Percentiles rank a stretch among this genome's conserved stretches.
Evolutionary conservation across 164 flowering plant genomes (phyloP).

Genomic region (Warburgia ugandensis): DNA sequence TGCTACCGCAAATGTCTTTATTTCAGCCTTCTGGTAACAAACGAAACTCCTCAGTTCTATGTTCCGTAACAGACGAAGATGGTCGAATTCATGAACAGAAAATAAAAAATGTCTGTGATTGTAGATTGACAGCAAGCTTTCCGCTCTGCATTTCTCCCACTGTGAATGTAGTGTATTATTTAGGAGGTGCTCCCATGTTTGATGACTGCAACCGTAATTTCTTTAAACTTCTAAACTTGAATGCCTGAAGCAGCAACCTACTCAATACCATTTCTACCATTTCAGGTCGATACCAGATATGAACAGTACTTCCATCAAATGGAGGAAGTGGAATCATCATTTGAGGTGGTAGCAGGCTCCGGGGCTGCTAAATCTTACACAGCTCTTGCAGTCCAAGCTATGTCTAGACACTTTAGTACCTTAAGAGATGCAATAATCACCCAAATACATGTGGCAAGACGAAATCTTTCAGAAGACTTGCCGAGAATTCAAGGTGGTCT

Average conservation of each 20-base stretch:
- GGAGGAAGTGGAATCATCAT: constrained; percentile 63
- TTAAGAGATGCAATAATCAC: constrained; percentile 57
- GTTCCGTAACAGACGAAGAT: too few relatives aligned
- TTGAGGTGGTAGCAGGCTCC: constrained; percentile 61
- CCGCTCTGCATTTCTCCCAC: not conserved
- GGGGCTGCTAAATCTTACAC: constrained; percentile 75
- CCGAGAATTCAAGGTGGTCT: constrained; percentile 42
- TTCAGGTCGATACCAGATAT: constrained; percentile 70
- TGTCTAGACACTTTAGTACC: constrained; percentile 68
- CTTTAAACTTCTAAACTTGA: not conserved
- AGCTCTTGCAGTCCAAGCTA: constrained; percentile 69
- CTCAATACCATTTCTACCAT: constrained; percentile 3
- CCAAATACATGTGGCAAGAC: constrained; percentile 37
- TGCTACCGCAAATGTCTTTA: not conserved
- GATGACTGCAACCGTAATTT: not conserved
- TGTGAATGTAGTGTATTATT: not conserved
- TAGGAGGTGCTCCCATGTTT: not conserved
- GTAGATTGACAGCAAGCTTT: not conserved
- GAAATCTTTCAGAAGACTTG: constrained; percentile 29
- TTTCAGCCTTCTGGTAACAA: not conserved
- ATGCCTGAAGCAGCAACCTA: not conserved
- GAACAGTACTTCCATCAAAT: constrained; percentile 61
- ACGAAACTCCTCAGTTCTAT: not conserved
- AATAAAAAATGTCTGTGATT: not conserved
- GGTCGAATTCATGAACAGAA: not conserved